Evolutionary conservation across 1,139 yeast genomes (phyloP).

Genomic region (Magnusiomyces paraingens): DNA sequence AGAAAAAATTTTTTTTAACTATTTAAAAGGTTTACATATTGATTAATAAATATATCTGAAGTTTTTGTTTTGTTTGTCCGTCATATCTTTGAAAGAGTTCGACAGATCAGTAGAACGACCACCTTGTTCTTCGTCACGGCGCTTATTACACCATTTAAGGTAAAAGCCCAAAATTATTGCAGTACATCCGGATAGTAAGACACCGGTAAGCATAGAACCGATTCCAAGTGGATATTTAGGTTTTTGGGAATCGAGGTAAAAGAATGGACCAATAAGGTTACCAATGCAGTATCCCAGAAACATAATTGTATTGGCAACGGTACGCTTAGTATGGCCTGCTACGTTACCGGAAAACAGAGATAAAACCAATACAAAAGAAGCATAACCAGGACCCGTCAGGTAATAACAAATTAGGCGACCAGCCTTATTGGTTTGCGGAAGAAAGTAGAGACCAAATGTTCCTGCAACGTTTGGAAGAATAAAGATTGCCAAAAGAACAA

Average conservation of each 20-base stretch:
- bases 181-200: slow-evolving; percentile 27
- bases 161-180: slow-evolving; percentile 30
- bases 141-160: slow-evolving; percentile 30
- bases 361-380: slow-evolving; percentile 44
- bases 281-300: slow-evolving; percentile 52
- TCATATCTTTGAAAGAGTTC: slow-evolving; percentile 50
- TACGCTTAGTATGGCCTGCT: slow-evolving; percentile 52
- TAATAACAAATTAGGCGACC: slow-evolving; percentile 27
- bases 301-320: slow-evolving; percentile 38
- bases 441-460: slow-evolving; percentile 24
- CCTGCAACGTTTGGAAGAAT: slow-evolving; percentile 26
- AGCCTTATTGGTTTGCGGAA: slow-evolving; percentile 18
- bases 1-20: background rate
- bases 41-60: slow-evolving; percentile 45
- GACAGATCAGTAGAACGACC: slow-evolving; percentile 22
- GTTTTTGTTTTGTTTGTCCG: slow-evolving; percentile 55
- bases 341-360: slow-evolving; percentile 46
- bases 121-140: slow-evolving; percentile 18
- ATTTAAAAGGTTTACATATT: background rate
- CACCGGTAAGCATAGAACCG: slow-evolving; percentile 36
- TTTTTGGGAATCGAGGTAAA: slow-evolving; percentile 43
- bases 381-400: slow-evolving; percentile 27
- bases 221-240: slow-evolving; percentile 46
- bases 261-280: slow-evolving; percentile 50
- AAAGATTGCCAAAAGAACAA: slow-evolving; percentile 18